These are phyloP conservation scores for Mycena filopes DNA, from an alignment of 768 basidiomycete species.

Conservation along the genomic window DNA sequence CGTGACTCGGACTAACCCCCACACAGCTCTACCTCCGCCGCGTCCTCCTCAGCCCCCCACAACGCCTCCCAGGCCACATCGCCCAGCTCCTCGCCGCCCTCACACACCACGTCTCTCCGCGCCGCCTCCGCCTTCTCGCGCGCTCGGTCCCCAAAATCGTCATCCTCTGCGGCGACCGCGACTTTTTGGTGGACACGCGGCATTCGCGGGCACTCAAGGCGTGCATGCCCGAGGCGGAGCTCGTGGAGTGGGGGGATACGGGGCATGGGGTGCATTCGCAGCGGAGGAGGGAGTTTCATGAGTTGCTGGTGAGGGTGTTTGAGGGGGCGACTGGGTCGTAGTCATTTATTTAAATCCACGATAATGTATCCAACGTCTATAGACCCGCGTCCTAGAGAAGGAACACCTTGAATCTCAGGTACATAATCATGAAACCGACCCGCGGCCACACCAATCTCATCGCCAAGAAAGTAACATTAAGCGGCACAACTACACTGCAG, in stretches of 20 bases:
- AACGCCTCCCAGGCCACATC: constrained; percentile 67
- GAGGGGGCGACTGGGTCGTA: constrained; percentile 53
- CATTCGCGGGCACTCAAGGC: constrained; percentile 64
- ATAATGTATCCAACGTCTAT: too few relatives aligned
- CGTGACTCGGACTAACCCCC: not conserved
- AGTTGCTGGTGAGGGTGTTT: constrained; percentile 64
- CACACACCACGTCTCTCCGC: constrained; percentile 67
- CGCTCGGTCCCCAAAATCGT: constrained; percentile 69
- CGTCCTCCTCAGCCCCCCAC: constrained; percentile 64
- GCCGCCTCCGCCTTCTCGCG: constrained; percentile 60
- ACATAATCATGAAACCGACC: too few relatives aligned
- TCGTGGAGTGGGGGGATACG: constrained; percentile 64
- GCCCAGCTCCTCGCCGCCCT: constrained; percentile 78
- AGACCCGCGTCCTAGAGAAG: too few relatives aligned
- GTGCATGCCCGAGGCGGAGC: constrained; percentile 68
- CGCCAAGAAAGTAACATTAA: too few relatives aligned
- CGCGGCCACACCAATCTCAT: too few relatives aligned
- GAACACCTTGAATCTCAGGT: too few relatives aligned
- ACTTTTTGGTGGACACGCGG: constrained; percentile 61
- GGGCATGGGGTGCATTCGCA: constrained; percentile 75
- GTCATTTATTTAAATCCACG: too few relatives aligned
- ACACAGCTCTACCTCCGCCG: constrained; percentile 58
- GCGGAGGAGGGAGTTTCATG: constrained; percentile 58
- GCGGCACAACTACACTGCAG: too few relatives aligned
- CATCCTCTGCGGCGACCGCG: constrained; percentile 74